A percentile compares a stretch with the other conserved stretches of the same genome.
Evolutionary conservation across 306 rosid species (phyloP).

Genomic region (Citrullus mucosospermus): DNA sequence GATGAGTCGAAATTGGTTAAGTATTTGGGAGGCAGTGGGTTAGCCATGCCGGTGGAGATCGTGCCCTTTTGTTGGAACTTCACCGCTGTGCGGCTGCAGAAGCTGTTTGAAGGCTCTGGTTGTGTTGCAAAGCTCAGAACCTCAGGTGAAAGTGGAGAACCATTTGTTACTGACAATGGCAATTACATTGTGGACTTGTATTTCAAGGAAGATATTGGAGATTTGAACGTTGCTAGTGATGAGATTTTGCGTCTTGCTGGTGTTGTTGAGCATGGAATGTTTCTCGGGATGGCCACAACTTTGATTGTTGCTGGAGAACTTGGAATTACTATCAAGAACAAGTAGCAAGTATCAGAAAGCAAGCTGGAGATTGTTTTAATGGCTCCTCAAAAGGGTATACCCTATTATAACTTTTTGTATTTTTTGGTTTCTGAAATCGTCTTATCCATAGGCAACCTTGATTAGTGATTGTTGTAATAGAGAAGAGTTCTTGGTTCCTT

Average conservation of each 20-base stretch:
- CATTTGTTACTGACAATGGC: slow-evolving; percentile 66
- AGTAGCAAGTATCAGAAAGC: slow-evolving; percentile 10
- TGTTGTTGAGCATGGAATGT: slow-evolving; percentile 93
- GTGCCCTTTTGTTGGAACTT: slow-evolving; percentile 72
- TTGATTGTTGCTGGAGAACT: slow-evolving; percentile 80
- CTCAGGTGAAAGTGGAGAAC: slow-evolving; percentile 23
- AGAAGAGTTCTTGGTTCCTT: not conserved
- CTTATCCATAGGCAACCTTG: not conserved
- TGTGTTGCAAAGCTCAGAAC: slow-evolving; percentile 60
- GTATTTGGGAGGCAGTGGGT: slow-evolving; percentile 54
- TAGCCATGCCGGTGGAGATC: slow-evolving; percentile 82
- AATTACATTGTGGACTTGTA: slow-evolving; percentile 66
- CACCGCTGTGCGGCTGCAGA: slow-evolving; percentile 38
- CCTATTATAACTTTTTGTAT: slow-evolving; percentile 6
- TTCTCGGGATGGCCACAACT: slow-evolving; percentile 73
- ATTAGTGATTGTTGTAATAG: slow-evolving; percentile 11
- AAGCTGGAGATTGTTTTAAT: slow-evolving; percentile 9
- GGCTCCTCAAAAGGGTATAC: slow-evolving; percentile 18
- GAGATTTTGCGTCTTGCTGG: slow-evolving; percentile 60
- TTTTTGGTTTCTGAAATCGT: not conserved
- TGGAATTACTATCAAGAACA: slow-evolving; percentile 53
- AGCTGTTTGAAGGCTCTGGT: slow-evolving; percentile 37
- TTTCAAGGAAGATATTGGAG: slow-evolving; percentile 54
- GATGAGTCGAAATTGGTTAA: slow-evolving; percentile 71
- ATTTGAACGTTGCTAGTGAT: slow-evolving; percentile 65